These are phyloP conservation scores for Coprinellus aureogranulatus DNA, from an alignment of 768 basidiomycete genomes.

Conservation along the genomic window DNA sequence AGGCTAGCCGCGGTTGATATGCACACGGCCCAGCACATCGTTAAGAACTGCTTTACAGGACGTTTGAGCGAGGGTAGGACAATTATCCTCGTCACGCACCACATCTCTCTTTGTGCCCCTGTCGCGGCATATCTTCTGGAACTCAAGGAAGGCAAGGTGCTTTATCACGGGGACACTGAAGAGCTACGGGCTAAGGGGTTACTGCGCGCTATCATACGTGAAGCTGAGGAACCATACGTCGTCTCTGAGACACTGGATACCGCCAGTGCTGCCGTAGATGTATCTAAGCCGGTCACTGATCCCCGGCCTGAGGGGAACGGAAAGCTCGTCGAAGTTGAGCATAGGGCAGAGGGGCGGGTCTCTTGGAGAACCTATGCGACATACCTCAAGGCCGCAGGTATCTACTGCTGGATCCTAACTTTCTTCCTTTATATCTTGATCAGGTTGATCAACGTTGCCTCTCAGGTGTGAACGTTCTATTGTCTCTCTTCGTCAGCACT, in stretches of 20 bases:
- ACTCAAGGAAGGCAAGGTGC: constrained; percentile 46
- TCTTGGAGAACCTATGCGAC: constrained; percentile 57
- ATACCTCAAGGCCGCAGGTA: constrained; percentile 62
- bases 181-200: constrained; percentile 44
- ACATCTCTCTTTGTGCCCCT: constrained; percentile 70
- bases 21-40: constrained; percentile 73
- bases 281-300: constrained; percentile 8
- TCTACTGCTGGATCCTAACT: constrained; percentile 53
- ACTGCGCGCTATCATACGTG: constrained; percentile 44
- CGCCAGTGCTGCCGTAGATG: constrained; percentile 15
- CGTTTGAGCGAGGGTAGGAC: constrained; percentile 63
- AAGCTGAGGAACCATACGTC: constrained; percentile 41
- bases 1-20: constrained; percentile 73
- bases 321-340: constrained; percentile 62
- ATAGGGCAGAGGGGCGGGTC: constrained; percentile 65
- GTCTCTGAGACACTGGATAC: constrained; percentile 19
- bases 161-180: constrained; percentile 49
- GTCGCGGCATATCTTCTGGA: constrained; percentile 67
- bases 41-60: constrained; percentile 61
- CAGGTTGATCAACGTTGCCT: constrained; percentile 52
- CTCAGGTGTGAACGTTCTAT: constrained; percentile 44
- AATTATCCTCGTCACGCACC: constrained; percentile 81
- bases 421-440: constrained; percentile 52
- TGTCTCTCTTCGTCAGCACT: neutral
- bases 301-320: constrained; percentile 28